Evolutionary conservation across 2,329 filamentous ascomycete species (phyloP).

Genomic region (Cladosporium sp.): DNA sequence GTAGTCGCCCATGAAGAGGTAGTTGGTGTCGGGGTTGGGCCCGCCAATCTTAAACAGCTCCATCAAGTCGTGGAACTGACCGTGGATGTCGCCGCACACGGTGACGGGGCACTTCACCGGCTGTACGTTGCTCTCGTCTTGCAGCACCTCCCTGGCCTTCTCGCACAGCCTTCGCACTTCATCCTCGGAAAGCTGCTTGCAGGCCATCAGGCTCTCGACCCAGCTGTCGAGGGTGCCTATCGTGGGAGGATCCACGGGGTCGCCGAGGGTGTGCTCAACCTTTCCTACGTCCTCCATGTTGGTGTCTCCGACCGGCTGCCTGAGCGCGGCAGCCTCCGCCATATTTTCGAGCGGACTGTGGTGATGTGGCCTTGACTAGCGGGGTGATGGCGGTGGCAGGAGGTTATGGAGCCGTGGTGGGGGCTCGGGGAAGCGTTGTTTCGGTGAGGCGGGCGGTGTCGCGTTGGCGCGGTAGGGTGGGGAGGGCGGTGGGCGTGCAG

Average conservation of each 20-base stretch:
- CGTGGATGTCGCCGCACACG: slow-evolving; percentile 97
- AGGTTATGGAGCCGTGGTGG: slow-evolving; percentile 5
- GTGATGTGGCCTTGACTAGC: neutral
- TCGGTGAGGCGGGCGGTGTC: slow-evolving; percentile 1
- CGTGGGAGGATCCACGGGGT: slow-evolving; percentile 75
- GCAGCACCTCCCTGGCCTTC: slow-evolving; percentile 93
- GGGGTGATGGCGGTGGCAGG: slow-evolving; percentile 1
- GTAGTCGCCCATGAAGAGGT: slow-evolving; percentile 99
- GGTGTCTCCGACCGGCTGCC: slow-evolving; percentile 54
- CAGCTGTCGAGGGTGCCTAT: slow-evolving; percentile 93
- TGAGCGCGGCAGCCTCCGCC: slow-evolving; percentile 30
- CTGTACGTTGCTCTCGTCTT: slow-evolving; percentile 97
- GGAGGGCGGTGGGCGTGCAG: neutral
- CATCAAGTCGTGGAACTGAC: slow-evolving; percentile 98
- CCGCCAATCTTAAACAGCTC: slow-evolving; percentile 99
- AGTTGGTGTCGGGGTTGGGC: slow-evolving; percentile 96
- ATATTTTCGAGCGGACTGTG: slow-evolving; percentile 2
- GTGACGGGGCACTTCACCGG: slow-evolving; percentile 99
- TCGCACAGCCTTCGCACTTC: slow-evolving; percentile 97
- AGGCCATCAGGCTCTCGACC: slow-evolving; percentile 97
- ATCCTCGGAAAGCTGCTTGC: slow-evolving; percentile 92
- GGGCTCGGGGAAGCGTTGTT: slow-evolving; percentile 10
- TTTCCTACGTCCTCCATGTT: slow-evolving; percentile 98
- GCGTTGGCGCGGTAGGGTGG: neutral
- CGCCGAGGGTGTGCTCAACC: slow-evolving; percentile 64